A percentile compares a stretch with the other conserved stretches of the same genome.
Conservation (phyloP, 768 basidiomycete genomes). For the Termitomyces sp. region DNA sequence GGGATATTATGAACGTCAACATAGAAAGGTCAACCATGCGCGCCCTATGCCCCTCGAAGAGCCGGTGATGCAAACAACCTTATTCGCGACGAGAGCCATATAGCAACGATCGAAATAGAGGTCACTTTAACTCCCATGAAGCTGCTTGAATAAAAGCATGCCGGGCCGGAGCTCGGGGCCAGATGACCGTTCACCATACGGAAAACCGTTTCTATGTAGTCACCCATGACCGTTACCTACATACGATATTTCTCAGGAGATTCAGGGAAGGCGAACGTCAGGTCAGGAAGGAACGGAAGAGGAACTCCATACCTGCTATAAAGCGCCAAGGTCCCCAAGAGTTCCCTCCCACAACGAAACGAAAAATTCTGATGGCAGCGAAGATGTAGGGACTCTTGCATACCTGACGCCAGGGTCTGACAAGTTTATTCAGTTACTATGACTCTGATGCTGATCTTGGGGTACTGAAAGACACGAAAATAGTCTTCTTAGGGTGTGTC, state of each 20-base stretch:
- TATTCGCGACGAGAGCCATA: constrained; percentile 43
- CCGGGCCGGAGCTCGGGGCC: constrained; percentile 1
- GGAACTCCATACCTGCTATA: not conserved
- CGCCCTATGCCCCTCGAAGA: constrained; percentile 72
- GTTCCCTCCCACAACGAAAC: not conserved
- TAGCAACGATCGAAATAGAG: not conserved
- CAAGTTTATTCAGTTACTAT: constrained; percentile 39
- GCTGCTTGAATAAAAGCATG: not conserved
- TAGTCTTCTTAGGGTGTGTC: constrained; percentile 55
- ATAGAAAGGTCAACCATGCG: constrained; percentile 36
- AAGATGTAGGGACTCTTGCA: constrained; percentile 42
- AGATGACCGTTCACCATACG: not conserved
- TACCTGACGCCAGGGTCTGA: not conserved
- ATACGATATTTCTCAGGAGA: not conserved
- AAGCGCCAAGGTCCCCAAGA: not conserved
- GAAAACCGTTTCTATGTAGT: not conserved
- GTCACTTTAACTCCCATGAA: not conserved
- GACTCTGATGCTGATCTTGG: constrained; percentile 55
- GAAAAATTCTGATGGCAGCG: constrained; percentile 30
- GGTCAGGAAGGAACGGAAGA: not conserved
- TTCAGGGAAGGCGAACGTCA: not conserved
- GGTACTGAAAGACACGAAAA: constrained; percentile 40
- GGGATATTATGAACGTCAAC: not conserved
- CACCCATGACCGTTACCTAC: constrained; percentile 6
- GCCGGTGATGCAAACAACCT: constrained; percentile 68